Base-by-base conservation (phyloP, 352 stramenopile species). In the Phytopythium sindhum region DNA sequence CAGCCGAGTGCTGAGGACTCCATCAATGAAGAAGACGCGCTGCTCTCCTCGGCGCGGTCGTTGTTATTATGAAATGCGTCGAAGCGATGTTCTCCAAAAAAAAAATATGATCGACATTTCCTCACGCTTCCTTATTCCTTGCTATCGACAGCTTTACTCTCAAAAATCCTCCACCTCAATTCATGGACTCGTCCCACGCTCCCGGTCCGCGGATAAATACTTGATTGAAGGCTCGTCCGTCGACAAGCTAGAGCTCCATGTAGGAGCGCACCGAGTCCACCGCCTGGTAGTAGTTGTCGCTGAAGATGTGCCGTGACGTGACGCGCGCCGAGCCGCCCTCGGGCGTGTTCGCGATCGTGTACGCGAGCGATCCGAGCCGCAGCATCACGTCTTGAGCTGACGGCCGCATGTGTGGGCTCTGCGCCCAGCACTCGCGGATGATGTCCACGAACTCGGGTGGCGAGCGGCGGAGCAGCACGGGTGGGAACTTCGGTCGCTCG, bases 331-430 rank as follows among this genome's bases (percentile, higher is more conserved):
- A 63, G 37, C 61, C 69, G 23, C 72, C 72, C 12, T 75, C 64
- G 15, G 69, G 66, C 12, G 57, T 44, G 53, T 83, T 83, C 14
- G 67, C 70, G 21, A 91, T 50, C 47, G 77, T 75, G 67, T 84
- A 86, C 12, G 78, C 81, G 29, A 91, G 66, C 19, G 80, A 91
- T 12, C 80, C 80, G 9, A 89, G 71, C 17, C 69, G 70, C 41
- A 88, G 63, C 82, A 91, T 91, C 37, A 91, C 77, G 26, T 89
- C 75, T 62, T 91, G 82, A 3, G 80, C 82, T 10, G 72, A 72
- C 2, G 82, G 78, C 17, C 82, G 68, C 7, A 70, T 72, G 31
- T 77, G 63, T n/a, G 82, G 74, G 15, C 77, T 69, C 52, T 91
- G 80, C 12, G 86, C 78, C 80, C 80, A 89, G 53, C 80, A 91